A percentile compares a stretch with the other conserved stretches of the same genome.
phyloP scores from a whole-genome alignment of 169 alveolate genomes.

The Perkinsus chesapeaki region DNA sequence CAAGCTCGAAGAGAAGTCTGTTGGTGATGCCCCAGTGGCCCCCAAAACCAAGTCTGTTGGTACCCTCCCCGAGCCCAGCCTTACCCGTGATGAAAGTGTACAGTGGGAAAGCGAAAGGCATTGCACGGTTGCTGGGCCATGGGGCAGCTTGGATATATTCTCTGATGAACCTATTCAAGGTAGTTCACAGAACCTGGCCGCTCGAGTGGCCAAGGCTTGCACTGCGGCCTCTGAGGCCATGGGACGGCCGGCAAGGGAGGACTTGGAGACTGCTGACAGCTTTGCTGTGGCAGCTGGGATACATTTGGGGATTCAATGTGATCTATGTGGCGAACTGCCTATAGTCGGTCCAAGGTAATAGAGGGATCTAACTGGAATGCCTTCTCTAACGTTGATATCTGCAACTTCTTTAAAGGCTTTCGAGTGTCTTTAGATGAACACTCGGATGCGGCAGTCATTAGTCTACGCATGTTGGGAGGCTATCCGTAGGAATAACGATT shows the following conservation, averaged over 20 bases:
- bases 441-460: too few relatives aligned
- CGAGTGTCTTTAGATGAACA: too few relatives aligned
- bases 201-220: neutral
- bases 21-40: neutral
- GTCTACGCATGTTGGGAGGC: too few relatives aligned
- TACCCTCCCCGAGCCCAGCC: neutral
- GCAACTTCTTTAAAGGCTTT: too few relatives aligned
- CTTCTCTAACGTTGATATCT: too few relatives aligned
- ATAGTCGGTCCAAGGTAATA: neutral
- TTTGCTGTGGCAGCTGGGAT: neutral
- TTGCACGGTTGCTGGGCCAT: neutral
- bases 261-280: neutral
- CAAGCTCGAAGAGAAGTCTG: neutral
- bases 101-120: neutral
- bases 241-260: neutral
- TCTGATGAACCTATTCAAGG: neutral
- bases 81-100: neutral
- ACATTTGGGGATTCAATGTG: neutral
- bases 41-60: neutral
- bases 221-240: neutral
- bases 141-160: neutral
- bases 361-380: too few relatives aligned
- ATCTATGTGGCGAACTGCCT: neutral
- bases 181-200: neutral
- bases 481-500: too few relatives aligned